Percentiles rank a stretch among this genome's conserved stretches.
Evolutionary conservation across 202 grass and related monocot species (phyloP).

Genomic region (Zizania palustris): DNA sequence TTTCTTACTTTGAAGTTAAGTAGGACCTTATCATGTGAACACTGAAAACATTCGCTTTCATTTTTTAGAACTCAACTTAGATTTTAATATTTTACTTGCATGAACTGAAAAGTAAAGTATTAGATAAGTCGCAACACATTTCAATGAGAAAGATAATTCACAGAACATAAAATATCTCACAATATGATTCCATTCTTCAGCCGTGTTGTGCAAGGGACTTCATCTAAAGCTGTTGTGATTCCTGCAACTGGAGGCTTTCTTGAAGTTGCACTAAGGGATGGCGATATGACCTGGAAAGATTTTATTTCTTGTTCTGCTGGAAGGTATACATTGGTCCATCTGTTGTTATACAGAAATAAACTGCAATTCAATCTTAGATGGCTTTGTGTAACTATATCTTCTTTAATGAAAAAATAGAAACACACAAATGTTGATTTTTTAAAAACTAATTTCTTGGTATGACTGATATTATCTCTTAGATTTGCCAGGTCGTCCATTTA

Average conservation of each 20-base stretch:
- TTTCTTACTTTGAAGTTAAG: background rate
- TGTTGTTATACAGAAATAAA: background rate
- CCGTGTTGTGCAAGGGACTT: constrained; percentile 71
- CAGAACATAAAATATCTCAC: constrained; percentile 3
- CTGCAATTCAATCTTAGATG: background rate
- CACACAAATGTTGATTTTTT: background rate
- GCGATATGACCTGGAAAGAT: constrained; percentile 87
- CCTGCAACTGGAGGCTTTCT: constrained; percentile 57
- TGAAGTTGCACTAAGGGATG: constrained; percentile 65
- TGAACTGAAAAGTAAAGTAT: too few species aligned
- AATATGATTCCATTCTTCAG: constrained; percentile 51
- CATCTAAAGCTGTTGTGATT: constrained; percentile 74
- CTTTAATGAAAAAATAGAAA: background rate
- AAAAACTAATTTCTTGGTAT: constrained; percentile 37
- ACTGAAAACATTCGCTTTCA: background rate
- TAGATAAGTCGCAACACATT: background rate
- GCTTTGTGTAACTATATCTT: background rate
- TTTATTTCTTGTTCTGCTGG: constrained; percentile 63
- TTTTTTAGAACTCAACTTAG: background rate
- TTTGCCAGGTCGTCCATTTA: constrained; percentile 59
- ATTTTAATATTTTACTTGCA: background rate
- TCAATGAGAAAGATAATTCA: too few species aligned
- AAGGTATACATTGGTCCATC: constrained; percentile 48
- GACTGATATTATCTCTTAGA: constrained; percentile 25
- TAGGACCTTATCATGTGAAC: constrained; percentile 15